Evolutionary conservation across 306 rosid species (phyloP), one percentile per base, ranked within the genome.

Genomic region (Corylus avellana): DNA sequence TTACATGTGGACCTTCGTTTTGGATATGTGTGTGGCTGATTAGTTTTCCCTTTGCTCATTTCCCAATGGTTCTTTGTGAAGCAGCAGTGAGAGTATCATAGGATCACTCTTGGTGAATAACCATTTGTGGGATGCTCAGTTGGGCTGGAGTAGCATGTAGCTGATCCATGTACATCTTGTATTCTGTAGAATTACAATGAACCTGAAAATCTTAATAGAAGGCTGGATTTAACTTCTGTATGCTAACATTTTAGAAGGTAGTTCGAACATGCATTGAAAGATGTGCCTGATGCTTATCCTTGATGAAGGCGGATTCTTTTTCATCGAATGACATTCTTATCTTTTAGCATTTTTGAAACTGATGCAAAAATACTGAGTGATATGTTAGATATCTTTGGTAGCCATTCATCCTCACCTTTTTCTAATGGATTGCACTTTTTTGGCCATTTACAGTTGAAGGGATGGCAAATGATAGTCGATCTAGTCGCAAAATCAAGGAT

Each of bases 381-480:
- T 72, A 77, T 74, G 58, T 54, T 76, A 44, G 80, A 61, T 71
- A 29, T 74, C 47, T 67, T 78, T 77, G 7, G 61, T 27, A 77
- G 64, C 12, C 78, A 61, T 64, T 69, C 69, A 62, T 13, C 8
- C 44, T 62, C n/a, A 5, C n/a, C 3, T 27, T 62, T 12, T 5
- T 57, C n/a, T 54, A 54, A 54, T 1, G n/a, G 0, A 54, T 84
- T 47, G 3, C 59, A 70, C 58, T 74, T 70, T 78, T 55, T 53
- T 81, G 29, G 70, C 53, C 8, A 12, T 80, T 69, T 81, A 29
- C 70, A 29, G 87, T 39, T 50, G 80, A 78, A 74, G 79, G 77
- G 42, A 94, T 94, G 97, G 91, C 77, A 68, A 89, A 75, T 70
- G 82, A 83, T 76, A 85, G 88, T 57, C 84, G 63, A 75, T 79